Evolutionary conservation across 345 rosid genomes (phyloP).

Genomic region (Salix dunnii): DNA sequence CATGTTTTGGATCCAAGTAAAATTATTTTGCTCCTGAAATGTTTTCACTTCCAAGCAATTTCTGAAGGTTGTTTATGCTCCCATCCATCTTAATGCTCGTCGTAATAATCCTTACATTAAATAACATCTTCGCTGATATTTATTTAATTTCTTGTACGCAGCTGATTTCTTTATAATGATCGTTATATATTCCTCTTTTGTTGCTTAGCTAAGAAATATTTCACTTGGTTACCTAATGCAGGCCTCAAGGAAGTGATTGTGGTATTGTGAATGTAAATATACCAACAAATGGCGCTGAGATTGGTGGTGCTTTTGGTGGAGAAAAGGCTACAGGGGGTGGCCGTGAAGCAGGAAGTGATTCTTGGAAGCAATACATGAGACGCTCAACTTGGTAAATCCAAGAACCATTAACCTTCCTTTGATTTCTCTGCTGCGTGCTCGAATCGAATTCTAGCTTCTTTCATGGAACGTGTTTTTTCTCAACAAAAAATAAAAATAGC

Average conservation of each 20-base stretch:
- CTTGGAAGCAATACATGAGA: slow-evolving; percentile 99
- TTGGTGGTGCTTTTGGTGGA: slow-evolving; percentile 96
- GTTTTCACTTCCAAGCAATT: background rate
- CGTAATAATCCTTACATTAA: background rate
- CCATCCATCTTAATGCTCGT: background rate
- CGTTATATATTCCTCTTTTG: background rate
- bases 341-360: slow-evolving; percentile 97
- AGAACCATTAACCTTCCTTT: background rate
- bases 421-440: background rate
- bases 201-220: background rate
- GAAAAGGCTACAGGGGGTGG: slow-evolving; percentile 97
- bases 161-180: background rate
- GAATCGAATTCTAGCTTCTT: background rate
- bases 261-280: slow-evolving; percentile 94
- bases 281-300: slow-evolving; percentile 99
- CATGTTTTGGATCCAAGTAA: background rate
- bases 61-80: background rate
- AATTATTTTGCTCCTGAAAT: background rate
- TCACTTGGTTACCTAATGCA: slow-evolving; percentile 23
- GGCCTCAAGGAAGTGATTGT: slow-evolving; percentile 91
- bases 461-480: background rate
- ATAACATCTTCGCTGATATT: background rate
- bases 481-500: background rate
- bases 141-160: background rate
- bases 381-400: slow-evolving; percentile 80